Evolutionary conservation across 2,329 filamentous ascomycete species (phyloP), one percentile per base, ranked within the genome.

Genomic region (Cadophora luteo-olivacea): DNA sequence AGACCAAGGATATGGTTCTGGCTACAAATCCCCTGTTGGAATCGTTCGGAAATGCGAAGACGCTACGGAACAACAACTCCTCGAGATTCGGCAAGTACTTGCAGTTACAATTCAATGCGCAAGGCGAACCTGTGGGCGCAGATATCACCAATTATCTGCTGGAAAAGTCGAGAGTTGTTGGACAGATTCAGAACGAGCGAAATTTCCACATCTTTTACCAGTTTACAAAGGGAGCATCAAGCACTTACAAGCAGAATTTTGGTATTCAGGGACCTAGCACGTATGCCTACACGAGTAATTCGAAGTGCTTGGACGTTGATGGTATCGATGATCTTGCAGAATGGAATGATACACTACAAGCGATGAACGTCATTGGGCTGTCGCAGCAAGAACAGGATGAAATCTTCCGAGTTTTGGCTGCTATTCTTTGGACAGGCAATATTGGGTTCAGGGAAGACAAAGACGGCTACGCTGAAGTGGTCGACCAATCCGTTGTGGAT

Each of bases 141-240:
- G 96, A 97, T 80, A 97, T 99, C 81, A 97, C 95, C 78, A 99
- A 99, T 80, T 99, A 99, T 78, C 85, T 99, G 29, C 86, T 99
- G 64, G 96, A 99, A 80, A 98, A 98, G 84, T 91, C 93, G 60
- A 88, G 96, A 82, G 96, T 99, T 22, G 94, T 97, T 11, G 94
- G 95, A 19, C 96, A 98, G 83, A 98, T 98, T 75, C 85, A 84
- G 68, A 97, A 97, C 79, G 96, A 99, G 85, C 89, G 96, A 75
- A 98, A 97, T 82, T 99, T 99, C 81, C 96, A 99, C 82, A 98
- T 99, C 77, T 99, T 99, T 80, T 99, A 99, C 82, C 96, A 99
- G 80, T 97, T 98, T 80, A 93, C 96, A 58, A 99, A 98, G 82
- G 94, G 92, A 4, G 95, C 95, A 11, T 92, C 94, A n/a, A 86